Conservation (phyloP, 2,329 filamentous ascomycete genomes). For the Byssochlamys sp. region DNA sequence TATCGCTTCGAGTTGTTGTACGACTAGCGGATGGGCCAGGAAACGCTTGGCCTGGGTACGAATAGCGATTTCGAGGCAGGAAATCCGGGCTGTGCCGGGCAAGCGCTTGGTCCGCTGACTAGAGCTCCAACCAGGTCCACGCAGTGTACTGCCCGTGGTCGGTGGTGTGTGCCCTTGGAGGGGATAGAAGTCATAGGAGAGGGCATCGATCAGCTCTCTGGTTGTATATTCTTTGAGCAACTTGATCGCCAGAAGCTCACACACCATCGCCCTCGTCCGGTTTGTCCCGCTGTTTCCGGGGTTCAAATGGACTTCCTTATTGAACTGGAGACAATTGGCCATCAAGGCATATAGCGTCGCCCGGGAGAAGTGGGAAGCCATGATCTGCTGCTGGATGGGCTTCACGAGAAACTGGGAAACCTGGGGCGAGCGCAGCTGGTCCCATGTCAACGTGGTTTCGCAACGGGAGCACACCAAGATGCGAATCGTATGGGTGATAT, state of each 20-base stretch:
- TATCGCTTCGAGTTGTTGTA: slow-evolving; percentile 91
- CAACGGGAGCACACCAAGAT: slow-evolving; percentile 73
- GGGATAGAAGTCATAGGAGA: slow-evolving; percentile 91
- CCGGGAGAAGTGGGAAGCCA: slow-evolving; percentile 69
- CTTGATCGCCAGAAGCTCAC: slow-evolving; percentile 82
- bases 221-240: slow-evolving; percentile 82
- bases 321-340: slow-evolving; percentile 88
- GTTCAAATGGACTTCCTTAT: slow-evolving; percentile 72
- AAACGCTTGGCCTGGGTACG: slow-evolving; percentile 87
- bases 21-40: slow-evolving; percentile 78
- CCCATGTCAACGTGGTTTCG: slow-evolving; percentile 88
- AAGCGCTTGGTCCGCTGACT: slow-evolving; percentile 37
- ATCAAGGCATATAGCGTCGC: slow-evolving; percentile 83
- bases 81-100: slow-evolving; percentile 63
- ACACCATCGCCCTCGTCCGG: slow-evolving; percentile 75
- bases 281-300: slow-evolving; percentile 77
- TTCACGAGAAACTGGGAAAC: slow-evolving; percentile 92
- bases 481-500: slow-evolving; percentile 79
- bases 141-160: slow-evolving; percentile 24
- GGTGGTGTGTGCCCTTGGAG: slow-evolving; percentile 64
- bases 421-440: slow-evolving; percentile 88
- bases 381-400: slow-evolving; percentile 85
- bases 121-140: slow-evolving; percentile 24
- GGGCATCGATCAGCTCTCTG: slow-evolving; percentile 79
- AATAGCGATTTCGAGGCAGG: slow-evolving; percentile 85